phyloP scores from a whole-genome alignment of 495 filamentous ascomycete genomes.

The Jackrogersella minutella region DNA sequence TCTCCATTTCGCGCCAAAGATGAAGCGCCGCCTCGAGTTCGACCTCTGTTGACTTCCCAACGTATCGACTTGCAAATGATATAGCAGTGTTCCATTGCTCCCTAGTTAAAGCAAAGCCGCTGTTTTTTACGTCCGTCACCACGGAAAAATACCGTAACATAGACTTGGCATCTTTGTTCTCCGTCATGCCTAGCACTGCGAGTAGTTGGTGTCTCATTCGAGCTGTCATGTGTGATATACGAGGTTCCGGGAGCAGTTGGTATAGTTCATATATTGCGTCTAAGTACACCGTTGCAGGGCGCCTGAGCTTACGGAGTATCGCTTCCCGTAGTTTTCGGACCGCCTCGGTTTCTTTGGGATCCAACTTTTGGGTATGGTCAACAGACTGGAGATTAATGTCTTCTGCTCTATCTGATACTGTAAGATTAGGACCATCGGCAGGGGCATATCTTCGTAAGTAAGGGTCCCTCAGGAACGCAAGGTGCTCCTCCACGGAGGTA shows the following conservation, averaged over 20 bases:
- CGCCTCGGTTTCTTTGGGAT: conserved; percentile 34
- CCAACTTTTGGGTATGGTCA: conserved; percentile 35
- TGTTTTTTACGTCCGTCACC: conserved; percentile 79
- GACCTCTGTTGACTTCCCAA: conserved; percentile 64
- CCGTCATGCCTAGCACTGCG: conserved; percentile 69
- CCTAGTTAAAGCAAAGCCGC: conserved; percentile 67
- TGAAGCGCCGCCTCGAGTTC: conserved; percentile 77
- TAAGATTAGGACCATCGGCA: conserved; percentile 52
- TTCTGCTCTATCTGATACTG: conserved; percentile 53
- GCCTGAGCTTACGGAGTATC: conserved; percentile 44
- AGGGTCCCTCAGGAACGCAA: conserved; percentile 54
- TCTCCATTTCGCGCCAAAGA: conserved; percentile 91
- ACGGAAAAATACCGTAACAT: conserved; percentile 86
- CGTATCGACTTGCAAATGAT: conserved; percentile 75
- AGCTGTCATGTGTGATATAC: conserved; percentile 69
- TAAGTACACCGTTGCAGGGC: conserved; percentile 44
- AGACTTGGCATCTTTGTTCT: conserved; percentile 61
- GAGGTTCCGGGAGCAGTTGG: conserved; percentile 61
- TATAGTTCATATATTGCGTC: conserved; percentile 55
- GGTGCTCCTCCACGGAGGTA: conserved; percentile 54
- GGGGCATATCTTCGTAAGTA: conserved; percentile 58
- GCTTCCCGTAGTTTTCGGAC: conserved; percentile 47
- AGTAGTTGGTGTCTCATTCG: conserved; percentile 70
- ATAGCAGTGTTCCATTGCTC: conserved; percentile 86
- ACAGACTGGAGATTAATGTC: conserved; percentile 57